phyloP scores from a whole-genome alignment of 164 flowering plant genomes.

The Piper longum region DNA sequence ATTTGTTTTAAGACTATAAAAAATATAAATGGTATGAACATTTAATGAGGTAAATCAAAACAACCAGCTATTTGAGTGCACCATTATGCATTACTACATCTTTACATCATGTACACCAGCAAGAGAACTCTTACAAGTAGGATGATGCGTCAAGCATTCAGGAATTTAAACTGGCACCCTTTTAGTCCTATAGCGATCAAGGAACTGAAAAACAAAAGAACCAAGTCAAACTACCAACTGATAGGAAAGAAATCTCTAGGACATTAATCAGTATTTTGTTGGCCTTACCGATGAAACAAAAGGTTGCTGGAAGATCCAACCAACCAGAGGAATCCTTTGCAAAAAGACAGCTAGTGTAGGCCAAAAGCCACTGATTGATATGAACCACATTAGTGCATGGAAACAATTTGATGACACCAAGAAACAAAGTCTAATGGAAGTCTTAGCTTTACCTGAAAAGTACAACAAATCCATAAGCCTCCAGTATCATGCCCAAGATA shows the following conservation, averaged over 20 bases:
- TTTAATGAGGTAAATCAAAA: not conserved
- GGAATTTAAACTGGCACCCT: conserved; percentile 23
- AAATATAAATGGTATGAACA: too few relatives aligned
- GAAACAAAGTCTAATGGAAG: not conserved
- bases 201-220: conserved; percentile 13
- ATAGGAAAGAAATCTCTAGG: not conserved
- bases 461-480: conserved; percentile 81
- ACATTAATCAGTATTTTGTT: not conserved
- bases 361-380: conserved; percentile 73
- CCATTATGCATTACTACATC: not conserved
- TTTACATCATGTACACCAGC: not conserved
- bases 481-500: conserved; percentile 82
- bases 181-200: conserved; percentile 17
- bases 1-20: too few relatives aligned
- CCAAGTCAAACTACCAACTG: not conserved
- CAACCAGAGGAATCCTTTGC: conserved; percentile 84
- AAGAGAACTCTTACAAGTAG: not conserved
- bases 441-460: conserved; percentile 61
- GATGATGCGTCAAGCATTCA: not conserved
- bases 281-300: conserved; percentile 67
- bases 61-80: too few relatives aligned
- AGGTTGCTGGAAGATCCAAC: conserved; percentile 95
- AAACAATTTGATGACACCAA: not conserved
- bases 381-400: conserved; percentile 12
- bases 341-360: conserved; percentile 4